phyloP scores from a whole-genome alignment of 345 rosid species.

The Odontarrhena argentea region DNA sequence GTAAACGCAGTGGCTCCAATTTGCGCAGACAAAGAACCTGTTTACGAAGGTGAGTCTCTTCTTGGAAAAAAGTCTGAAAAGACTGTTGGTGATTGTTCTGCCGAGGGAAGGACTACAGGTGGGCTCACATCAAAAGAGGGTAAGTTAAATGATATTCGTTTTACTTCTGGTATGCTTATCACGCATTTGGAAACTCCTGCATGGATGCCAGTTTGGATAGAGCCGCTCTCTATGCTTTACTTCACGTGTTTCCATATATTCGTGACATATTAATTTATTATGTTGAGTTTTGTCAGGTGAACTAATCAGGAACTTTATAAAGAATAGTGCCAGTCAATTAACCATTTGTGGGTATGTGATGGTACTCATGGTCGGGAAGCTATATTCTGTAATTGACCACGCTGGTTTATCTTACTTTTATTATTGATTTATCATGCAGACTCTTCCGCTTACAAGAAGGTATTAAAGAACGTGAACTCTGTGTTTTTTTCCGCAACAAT shows the following conservation, averaged over 20 bases:
- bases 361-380: constrained; percentile 21
- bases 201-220: constrained; percentile 3
- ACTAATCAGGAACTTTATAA: constrained; percentile 72
- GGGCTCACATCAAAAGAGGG: constrained; percentile 81
- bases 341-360: constrained; percentile 80
- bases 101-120: constrained; percentile 46
- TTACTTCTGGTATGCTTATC: neutral
- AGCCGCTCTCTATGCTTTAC: neutral
- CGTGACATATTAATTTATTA: constrained; percentile 12
- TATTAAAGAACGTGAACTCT: constrained; percentile 88
- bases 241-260: constrained; percentile 19
- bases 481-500: constrained; percentile 96
- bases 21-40: constrained; percentile 74
- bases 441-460: constrained; percentile 90
- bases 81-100: constrained; percentile 42
- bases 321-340: constrained; percentile 83
- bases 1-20: constrained; percentile 62
- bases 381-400: constrained; percentile 8
- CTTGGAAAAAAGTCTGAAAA: constrained; percentile 82
- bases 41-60: constrained; percentile 95
- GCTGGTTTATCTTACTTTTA: constrained; percentile 4
- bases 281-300: constrained; percentile 60
- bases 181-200: constrained; percentile 3
- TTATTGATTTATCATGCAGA: constrained; percentile 49
- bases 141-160: constrained; percentile 33